Percentiles rank a stretch among this genome's conserved stretches.
Conservation (phyloP, 1,139 yeast species). For the Arxiozyma slooffiae region DNA sequence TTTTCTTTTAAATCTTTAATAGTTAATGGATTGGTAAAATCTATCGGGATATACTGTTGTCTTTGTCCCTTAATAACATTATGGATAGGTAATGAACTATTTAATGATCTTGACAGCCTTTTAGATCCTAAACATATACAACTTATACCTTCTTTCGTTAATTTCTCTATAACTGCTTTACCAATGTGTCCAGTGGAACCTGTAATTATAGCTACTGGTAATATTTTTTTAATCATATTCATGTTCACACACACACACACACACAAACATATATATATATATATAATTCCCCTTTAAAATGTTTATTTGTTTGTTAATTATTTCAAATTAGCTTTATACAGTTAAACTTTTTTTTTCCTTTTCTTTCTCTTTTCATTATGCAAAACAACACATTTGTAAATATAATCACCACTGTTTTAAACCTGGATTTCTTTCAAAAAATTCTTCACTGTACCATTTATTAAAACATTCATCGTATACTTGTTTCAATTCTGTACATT, state of each 20-base stretch:
- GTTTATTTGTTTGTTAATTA: background rate
- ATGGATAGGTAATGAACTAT: background rate
- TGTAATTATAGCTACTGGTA: constrained; percentile 48
- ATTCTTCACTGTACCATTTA: constrained; percentile 81
- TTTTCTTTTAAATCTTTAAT: background rate
- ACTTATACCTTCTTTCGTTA: constrained; percentile 55
- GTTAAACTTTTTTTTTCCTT: background rate
- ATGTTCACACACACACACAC: too few species aligned
- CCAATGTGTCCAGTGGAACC: constrained; percentile 91
- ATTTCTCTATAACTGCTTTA: constrained; percentile 44
- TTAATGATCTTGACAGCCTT: constrained; percentile 18
- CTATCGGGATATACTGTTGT: constrained; percentile 46
- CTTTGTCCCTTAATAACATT: constrained; percentile 4
- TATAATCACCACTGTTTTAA: constrained; percentile 81
- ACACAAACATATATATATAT: too few species aligned
- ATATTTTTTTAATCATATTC: background rate
- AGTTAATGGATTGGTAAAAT: constrained; percentile 32
- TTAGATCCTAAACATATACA: constrained; percentile 55
- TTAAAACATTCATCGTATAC: constrained; percentile 89
- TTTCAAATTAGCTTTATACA: too few species aligned
- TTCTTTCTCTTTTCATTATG: constrained; percentile 18
- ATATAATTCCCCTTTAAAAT: background rate
- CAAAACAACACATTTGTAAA: constrained; percentile 71
- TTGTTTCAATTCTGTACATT: constrained; percentile 79
- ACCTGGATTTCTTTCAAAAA: constrained; percentile 66